Percentiles rank a stretch among this genome's conserved stretches.
Evolutionary conservation across 805 yeast genomes (phyloP).

Genomic region (Diddensiella transvaalensis): DNA sequence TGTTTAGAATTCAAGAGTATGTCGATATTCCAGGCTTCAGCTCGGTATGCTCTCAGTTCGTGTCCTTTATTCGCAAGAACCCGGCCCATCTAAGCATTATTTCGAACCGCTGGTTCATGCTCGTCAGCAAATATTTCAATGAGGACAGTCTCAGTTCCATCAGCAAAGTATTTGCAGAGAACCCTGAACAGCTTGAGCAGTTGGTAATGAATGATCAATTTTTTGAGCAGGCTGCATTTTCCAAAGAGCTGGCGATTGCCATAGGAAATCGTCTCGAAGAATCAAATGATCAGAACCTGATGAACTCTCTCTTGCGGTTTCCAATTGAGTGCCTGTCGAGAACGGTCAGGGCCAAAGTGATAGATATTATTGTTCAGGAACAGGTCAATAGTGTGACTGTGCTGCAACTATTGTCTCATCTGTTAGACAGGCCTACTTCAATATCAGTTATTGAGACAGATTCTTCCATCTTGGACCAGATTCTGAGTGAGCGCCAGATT

Average conservation of each 20-base stretch:
- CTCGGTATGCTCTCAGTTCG: conserved; percentile 1
- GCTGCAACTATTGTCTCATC: neutral
- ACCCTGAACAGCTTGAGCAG: neutral
- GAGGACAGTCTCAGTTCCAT: conserved; percentile 5
- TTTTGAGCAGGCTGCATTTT: conserved; percentile 16
- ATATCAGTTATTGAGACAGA: conserved; percentile 8
- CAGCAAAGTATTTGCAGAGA: conserved; percentile 6
- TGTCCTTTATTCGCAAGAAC: neutral
- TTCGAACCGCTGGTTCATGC: conserved; percentile 17
- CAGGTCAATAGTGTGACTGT: no score
- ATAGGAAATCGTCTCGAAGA: neutral
- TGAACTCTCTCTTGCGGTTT: neutral
- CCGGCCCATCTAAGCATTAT: conserved; percentile 3
- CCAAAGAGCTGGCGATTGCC: neutral
- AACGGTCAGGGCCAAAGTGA: neutral
- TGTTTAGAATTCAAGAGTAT: conserved; percentile 16
- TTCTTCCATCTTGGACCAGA: neutral
- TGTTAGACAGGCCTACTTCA: conserved; percentile 9
- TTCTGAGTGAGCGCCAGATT: neutral
- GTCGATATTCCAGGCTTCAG: conserved; percentile 4
- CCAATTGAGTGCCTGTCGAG: conserved; percentile 1
- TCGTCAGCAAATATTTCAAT: conserved; percentile 10
- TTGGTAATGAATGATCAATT: conserved; percentile 10
- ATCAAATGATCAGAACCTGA: neutral
- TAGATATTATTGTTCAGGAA: neutral